phyloP scores from a whole-genome alignment of 148 eudicot genomes.

The Salicornia ramosissima region DNA sequence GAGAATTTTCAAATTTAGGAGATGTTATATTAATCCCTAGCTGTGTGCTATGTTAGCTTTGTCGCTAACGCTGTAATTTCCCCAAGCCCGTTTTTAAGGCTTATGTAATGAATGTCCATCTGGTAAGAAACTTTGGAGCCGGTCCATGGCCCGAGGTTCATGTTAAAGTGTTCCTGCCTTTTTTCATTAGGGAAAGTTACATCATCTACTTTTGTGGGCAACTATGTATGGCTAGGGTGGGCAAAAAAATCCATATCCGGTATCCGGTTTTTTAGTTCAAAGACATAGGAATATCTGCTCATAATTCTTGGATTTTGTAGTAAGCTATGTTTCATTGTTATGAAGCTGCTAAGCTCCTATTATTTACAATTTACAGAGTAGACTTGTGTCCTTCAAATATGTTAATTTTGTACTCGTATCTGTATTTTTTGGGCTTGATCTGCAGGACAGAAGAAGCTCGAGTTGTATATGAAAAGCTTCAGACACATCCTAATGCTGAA shows the following conservation, averaged over 20 bases:
- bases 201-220: background rate
- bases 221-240: too few relatives aligned
- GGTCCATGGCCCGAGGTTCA: background rate
- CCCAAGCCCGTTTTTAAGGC: background rate
- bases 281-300: too few relatives aligned
- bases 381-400: too few relatives aligned
- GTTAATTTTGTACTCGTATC: too few relatives aligned
- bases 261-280: too few relatives aligned
- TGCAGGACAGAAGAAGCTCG: slow-evolving; percentile 76
- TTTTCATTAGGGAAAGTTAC: background rate
- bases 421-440: background rate
- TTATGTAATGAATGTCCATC: background rate
- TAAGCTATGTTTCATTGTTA: background rate
- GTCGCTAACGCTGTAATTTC: background rate
- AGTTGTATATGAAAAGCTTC: slow-evolving; percentile 77
- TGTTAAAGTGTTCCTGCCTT: background rate
- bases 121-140: background rate
- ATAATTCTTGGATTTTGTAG: background rate
- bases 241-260: too few relatives aligned
- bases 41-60: too few relatives aligned
- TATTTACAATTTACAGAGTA: background rate
- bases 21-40: too few relatives aligned
- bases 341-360: background rate
- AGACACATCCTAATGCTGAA: slow-evolving; percentile 66
- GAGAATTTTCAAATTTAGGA: background rate